Evolutionary conservation across 1,139 yeast species (phyloP), one percentile per base, ranked within the genome.

Genomic region (Blastobotrys malaysiensis): DNA sequence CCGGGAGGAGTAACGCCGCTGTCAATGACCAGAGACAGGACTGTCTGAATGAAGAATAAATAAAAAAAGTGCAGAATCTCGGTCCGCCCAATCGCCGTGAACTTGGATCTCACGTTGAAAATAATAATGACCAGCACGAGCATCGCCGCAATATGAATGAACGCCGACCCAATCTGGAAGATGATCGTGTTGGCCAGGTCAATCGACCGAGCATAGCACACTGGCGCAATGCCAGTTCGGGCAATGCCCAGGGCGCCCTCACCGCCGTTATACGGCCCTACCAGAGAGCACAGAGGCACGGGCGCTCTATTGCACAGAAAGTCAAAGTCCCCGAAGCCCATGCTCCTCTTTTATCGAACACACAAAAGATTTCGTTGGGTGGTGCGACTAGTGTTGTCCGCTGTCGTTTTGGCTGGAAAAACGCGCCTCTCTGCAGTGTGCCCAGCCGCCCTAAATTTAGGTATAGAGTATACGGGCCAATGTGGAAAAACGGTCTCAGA

Each of bases 1-100:
- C 91, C 86, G 1, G 96, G 95, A 1, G 98, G 96, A 19, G 88
- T 79, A 3, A 91, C 97, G 26, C 98, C 98, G 61, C 95, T 84
- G 66, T 91, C 97, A 14, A 89, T 93, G 43, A 90, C 80, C 56
- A 91, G 75, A 5, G 91, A 78, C 59, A 84, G 72, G 26, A 86
- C 78, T 9, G 82, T 77, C 61, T 87, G 76, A 1, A 81, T 75
- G 46, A 85, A 73, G 59, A 79, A 76, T 48, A 82, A 64, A 69
- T 86, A 83, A 68, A 84, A 86, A 65, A 88, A 85, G 62, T 80
- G 82, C 55, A 89, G 73, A 83, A 90, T 87, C 66, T 93, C 99
- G 14, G 82, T 77, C 59, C 98, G 77, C 1, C 97, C 98, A 57
- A 93, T 91, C 16, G 98, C 97, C 0, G 98, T 93, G 68, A 87